Evolutionary conservation across 2,329 filamentous ascomycete genomes (phyloP).

Genomic region (Chaetomiaceae sp.): DNA sequence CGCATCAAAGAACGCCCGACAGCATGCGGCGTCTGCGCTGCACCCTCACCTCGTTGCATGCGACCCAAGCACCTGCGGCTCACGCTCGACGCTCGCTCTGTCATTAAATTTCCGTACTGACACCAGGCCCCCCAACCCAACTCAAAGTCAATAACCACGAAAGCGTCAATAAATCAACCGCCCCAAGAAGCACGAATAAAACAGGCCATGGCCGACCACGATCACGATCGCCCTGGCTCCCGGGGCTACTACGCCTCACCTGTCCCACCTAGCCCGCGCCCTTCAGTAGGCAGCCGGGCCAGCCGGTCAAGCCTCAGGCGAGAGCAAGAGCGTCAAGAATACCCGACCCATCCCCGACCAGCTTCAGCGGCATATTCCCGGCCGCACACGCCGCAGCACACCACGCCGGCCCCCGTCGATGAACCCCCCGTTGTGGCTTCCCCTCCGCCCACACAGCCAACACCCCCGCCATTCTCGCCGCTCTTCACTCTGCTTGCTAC

Average conservation of each 20-base stretch:
- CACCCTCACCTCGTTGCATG: conserved; percentile 1
- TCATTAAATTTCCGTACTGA: neutral
- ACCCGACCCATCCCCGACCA: conserved; percentile 12
- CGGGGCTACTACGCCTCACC: conserved; percentile 15
- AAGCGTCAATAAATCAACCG: too few species aligned
- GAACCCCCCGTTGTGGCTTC: conserved; percentile 9
- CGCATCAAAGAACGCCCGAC: neutral
- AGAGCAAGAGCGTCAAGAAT: conserved; percentile 21
- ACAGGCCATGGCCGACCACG: conserved; percentile 24
- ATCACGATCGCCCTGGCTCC: conserved; percentile 24
- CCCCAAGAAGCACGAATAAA: too few species aligned
- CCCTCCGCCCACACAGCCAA: conserved; percentile 20
- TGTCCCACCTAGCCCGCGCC: conserved; percentile 23
- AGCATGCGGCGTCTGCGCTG: conserved; percentile 15
- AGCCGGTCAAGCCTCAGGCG: conserved; percentile 25
- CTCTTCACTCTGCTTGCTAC: conserved; percentile 86
- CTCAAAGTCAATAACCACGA: too few species aligned
- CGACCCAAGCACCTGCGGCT: neutral
- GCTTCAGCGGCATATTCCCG: conserved; percentile 17
- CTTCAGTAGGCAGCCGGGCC: conserved; percentile 24
- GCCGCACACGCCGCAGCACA: conserved; percentile 15
- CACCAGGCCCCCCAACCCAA: neutral
- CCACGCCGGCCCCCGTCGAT: conserved; percentile 1
- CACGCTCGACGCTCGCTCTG: neutral
- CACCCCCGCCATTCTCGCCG: conserved; percentile 57